Percentiles rank a stretch among this genome's conserved stretches.
Evolutionary conservation across 257 asterid genomes (phyloP).

Genomic region (Solanum tacnaense): DNA sequence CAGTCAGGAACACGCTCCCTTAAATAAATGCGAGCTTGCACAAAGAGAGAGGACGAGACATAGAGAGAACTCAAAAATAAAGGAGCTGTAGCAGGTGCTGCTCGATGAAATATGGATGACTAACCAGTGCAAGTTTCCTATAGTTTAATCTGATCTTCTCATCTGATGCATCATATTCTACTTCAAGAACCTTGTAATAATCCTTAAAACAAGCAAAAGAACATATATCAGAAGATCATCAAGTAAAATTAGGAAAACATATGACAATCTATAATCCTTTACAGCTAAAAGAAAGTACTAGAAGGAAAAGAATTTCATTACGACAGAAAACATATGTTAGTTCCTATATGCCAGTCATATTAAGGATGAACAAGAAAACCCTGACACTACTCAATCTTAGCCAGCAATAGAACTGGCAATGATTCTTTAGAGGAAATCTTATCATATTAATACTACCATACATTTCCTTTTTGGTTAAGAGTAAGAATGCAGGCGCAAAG

Average conservation of each 20-base stretch:
- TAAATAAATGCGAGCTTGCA: not conserved
- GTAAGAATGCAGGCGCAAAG: not conserved
- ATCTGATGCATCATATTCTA: conserved; percentile 65
- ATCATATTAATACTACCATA: not conserved
- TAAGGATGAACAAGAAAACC: not conserved
- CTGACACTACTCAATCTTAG: not conserved
- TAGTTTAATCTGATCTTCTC: conserved; percentile 49
- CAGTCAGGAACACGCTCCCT: not conserved
- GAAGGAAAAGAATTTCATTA: not conserved
- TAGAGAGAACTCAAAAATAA: conserved; percentile 2
- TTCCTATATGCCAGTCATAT: not conserved
- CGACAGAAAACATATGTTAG: not conserved
- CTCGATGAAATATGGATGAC: conserved; percentile 2
- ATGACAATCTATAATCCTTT: not conserved
- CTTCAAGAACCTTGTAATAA: conserved; percentile 56
- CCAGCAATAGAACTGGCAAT: not conserved
- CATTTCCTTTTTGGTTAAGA: not conserved
- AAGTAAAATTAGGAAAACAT: not conserved
- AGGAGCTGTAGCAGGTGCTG: not conserved
- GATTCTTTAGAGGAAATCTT: not conserved
- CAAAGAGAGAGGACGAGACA: not conserved
- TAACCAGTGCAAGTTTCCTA: conserved; percentile 61
- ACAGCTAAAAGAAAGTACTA: not conserved
- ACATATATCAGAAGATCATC: not conserved
- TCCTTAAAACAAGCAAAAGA: conserved; percentile 27